Evolutionary conservation across 805 yeast species (phyloP).

Genomic region (Sugiyamaella boreocaroliniensis): DNA sequence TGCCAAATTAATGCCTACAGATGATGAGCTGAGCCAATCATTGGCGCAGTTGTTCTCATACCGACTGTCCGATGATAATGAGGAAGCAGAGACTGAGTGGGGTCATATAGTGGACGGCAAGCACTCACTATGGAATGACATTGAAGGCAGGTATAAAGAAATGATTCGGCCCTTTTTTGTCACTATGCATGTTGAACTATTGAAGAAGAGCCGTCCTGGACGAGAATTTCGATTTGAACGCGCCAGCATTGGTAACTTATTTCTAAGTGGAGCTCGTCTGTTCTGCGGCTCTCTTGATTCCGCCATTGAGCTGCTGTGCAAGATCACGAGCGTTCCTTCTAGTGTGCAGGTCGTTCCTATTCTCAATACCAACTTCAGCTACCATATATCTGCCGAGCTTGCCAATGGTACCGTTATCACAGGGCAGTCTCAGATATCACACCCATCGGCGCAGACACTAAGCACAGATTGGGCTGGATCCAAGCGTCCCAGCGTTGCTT

Average conservation of each 20-base stretch:
- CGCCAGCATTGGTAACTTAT: constrained; percentile 81
- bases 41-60: constrained; percentile 37
- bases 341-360: constrained; percentile 64
- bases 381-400: constrained; percentile 75
- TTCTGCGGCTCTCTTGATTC: constrained; percentile 81
- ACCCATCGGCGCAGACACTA: constrained; percentile 45
- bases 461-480: constrained; percentile 17
- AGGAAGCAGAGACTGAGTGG: constrained; percentile 68
- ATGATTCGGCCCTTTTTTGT: constrained; percentile 70
- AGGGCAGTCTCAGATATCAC: constrained; percentile 92
- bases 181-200: constrained; percentile 69
- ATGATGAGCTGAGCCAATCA: constrained; percentile 27
- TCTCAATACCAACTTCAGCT: constrained; percentile 74
- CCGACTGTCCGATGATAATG: constrained; percentile 44
- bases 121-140: constrained; percentile 58
- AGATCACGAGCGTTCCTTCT: constrained; percentile 54
- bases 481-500: constrained; percentile 30
- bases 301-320: constrained; percentile 67
- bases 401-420: constrained; percentile 66
- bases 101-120: constrained; percentile 67
- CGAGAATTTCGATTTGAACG: constrained; percentile 63
- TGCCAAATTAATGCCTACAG: constrained; percentile 58
- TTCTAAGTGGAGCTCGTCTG: constrained; percentile 72
- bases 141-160: constrained; percentile 56
- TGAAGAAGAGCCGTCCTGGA: constrained; percentile 55